Evolutionary conservation across 2,329 filamentous ascomycete species (phyloP).

Genomic region (Orbilia blumenaviensis): DNA sequence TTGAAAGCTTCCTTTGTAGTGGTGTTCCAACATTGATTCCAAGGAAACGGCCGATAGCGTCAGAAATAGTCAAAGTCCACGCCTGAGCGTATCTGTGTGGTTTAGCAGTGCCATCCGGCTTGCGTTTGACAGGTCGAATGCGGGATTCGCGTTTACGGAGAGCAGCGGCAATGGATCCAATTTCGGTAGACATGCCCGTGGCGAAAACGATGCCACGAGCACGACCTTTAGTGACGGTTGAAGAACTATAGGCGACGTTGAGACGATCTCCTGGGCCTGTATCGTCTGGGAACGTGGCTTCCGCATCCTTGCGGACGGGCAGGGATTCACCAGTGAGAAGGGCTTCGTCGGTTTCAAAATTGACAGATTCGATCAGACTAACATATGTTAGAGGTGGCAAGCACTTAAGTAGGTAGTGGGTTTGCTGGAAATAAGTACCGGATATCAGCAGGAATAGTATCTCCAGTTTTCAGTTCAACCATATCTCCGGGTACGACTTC

Average conservation of each 20-base stretch:
- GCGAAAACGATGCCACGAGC: conserved; percentile 70
- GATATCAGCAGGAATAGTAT: conserved; percentile 63
- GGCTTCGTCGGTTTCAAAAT: conserved; percentile 70
- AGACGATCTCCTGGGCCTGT: conserved; percentile 71
- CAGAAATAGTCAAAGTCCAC: conserved; percentile 65
- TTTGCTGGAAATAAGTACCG: conserved; percentile 55
- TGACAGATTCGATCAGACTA: conserved; percentile 66
- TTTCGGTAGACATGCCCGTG: conserved; percentile 71
- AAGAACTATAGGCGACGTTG: conserved; percentile 71
- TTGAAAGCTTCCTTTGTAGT: conserved; percentile 74
- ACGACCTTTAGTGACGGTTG: conserved; percentile 72
- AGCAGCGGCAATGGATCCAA: conserved; percentile 71
- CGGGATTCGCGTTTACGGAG: conserved; percentile 70
- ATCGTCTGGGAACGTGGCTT: conserved; percentile 65
- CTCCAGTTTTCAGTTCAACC: conserved; percentile 66
- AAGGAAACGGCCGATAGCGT: conserved; percentile 71
- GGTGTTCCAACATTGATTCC: conserved; percentile 76
- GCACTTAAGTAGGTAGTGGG: too few species aligned
- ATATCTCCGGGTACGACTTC: conserved; percentile 70
- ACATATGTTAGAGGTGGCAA: background rate
- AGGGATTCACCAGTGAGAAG: conserved; percentile 71
- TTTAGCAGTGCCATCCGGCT: conserved; percentile 64
- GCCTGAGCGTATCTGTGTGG: conserved; percentile 66
- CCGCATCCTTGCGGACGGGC: conserved; percentile 67
- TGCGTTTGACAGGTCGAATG: conserved; percentile 66